Evolutionary conservation across 2,329 filamentous ascomycete genomes (phyloP), one percentile per base, ranked within the genome.

Genomic region (Calonectria pseudoreteaudii): DNA sequence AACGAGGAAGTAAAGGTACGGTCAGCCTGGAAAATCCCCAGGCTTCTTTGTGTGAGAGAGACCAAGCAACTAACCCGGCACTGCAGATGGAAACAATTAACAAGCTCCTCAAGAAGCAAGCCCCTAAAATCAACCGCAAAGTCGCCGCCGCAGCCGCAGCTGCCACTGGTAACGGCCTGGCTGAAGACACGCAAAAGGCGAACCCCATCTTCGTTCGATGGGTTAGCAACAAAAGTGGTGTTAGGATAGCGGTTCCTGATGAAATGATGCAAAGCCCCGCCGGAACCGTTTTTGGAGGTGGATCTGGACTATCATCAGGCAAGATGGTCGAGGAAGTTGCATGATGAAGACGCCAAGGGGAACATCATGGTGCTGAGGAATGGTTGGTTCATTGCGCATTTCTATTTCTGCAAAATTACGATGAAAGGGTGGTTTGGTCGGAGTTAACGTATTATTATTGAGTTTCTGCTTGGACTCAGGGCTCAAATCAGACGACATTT

Each of bases 21-120:
- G 20, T 53, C 20, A 18, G 16, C 4, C 11, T 36, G 72, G 7
- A 38, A 50, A 30, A 44, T 23, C 26, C 28, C 5, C 1, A 53
- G 1, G 5, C 28, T 7, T 49, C 26, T 58, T 4, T 20, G 58
- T 79, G 68, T 79, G 70, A 23, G 49, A 4, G 30, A 4, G 4
- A 26, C 28, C 31, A 47, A 30, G 5, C 34, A 16, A 23, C 70
- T 75, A 58, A 79, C 66, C 50, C n/a, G 23, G 7, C 9, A 28
- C 34, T 66, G 26, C 78, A 96, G 94, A 94, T 95, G 90, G 94
- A 96, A 87, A 97, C 94, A 0, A 96, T 97, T 89, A 96, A 97
- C 87, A 95, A 96, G 80, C 91, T 97, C 2, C 91, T 97, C 67
- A 95, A 95, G 84, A 95, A 96, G 82, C 94, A 96, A 83, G 94